These are phyloP conservation scores for Talaromyces sp. DNA, from an alignment of 2,329 filamentous ascomycete species.

Conservation along the genomic window DNA sequence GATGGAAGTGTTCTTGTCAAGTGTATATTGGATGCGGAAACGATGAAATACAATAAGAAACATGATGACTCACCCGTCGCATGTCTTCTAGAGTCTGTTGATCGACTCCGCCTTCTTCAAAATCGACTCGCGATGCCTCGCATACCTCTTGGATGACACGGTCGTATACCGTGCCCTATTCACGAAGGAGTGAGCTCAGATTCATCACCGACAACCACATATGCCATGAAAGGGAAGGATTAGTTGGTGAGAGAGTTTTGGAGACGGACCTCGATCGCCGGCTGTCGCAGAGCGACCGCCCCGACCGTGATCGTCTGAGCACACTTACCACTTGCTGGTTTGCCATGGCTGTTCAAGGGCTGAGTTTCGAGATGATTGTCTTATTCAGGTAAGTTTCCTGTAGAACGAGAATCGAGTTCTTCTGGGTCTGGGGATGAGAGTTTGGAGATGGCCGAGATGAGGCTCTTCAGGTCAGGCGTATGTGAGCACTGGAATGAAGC, in stretches of 20 bases:
- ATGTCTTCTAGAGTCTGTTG: constrained; percentile 80
- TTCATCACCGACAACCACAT: neutral
- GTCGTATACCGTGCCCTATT: constrained; percentile 70
- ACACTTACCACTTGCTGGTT: constrained; percentile 47
- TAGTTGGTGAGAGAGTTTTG: neutral
- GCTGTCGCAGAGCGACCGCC: constrained; percentile 3
- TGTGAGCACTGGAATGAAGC: neutral
- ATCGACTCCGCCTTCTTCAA: constrained; percentile 93
- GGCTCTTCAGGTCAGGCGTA: neutral
- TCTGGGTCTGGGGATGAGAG: neutral
- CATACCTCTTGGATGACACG: constrained; percentile 93
- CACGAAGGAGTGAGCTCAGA: constrained; percentile 25
- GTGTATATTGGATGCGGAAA: neutral
- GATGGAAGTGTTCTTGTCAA: neutral
- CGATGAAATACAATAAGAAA: neutral
- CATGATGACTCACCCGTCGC: constrained; percentile 64
- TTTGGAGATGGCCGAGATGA: neutral
- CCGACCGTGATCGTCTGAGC: constrained; percentile 20
- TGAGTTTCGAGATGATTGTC: no score
- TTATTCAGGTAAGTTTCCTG: neutral
- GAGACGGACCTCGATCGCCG: neutral
- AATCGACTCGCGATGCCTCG: constrained; percentile 84
- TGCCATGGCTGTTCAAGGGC: constrained; percentile 34
- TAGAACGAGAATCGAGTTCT: neutral
- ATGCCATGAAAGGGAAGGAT: constrained; percentile 1